A percentile compares a stretch with the other conserved stretches of the same genome.
Conservation (phyloP, 2,329 filamentous ascomycete species). For the Apiospora saccharicola region DNA sequence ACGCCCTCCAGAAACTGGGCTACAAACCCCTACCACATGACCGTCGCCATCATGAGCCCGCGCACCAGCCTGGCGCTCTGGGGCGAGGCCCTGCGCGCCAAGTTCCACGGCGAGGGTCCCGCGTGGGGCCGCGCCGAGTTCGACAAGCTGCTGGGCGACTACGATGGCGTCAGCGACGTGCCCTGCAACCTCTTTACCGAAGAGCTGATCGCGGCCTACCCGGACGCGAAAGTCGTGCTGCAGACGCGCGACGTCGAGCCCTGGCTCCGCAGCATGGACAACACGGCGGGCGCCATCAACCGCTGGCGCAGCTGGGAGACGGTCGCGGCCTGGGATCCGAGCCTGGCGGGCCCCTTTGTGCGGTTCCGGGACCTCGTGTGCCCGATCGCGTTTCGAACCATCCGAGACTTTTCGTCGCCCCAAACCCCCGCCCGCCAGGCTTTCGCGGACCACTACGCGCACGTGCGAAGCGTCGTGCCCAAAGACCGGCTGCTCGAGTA, state of each 20-base stretch:
- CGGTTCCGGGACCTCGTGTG: slow-evolving; percentile 76
- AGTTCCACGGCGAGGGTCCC: slow-evolving; percentile 4
- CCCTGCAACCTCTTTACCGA: slow-evolving; percentile 9
- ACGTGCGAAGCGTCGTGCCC: slow-evolving; percentile 40
- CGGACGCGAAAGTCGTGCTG: slow-evolving; percentile 21
- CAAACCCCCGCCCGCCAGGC: slow-evolving; percentile 62
- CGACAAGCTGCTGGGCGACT: slow-evolving; percentile 22
- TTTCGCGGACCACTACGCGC: slow-evolving; percentile 52
- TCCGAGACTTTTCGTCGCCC: background rate
- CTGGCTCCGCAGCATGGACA: background rate
- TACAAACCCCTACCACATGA: slow-evolving; percentile 14
- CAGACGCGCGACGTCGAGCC: slow-evolving; percentile 15
- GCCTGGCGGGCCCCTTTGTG: slow-evolving; percentile 68
- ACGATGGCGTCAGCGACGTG: background rate
- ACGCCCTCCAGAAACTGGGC: slow-evolving; percentile 21
- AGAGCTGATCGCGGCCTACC: slow-evolving; percentile 23
- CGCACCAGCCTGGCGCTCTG: slow-evolving; percentile 13
- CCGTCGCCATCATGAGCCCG: slow-evolving; percentile 6
- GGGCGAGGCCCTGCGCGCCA: slow-evolving; percentile 20
- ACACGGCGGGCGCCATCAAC: slow-evolving; percentile 60
- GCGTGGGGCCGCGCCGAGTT: slow-evolving; percentile 14
- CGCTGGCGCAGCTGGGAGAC: slow-evolving; percentile 63
- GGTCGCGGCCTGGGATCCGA: slow-evolving; percentile 61
- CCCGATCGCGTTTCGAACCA: slow-evolving; percentile 51
- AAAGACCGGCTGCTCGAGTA: slow-evolving; percentile 43